These are phyloP conservation scores for Fusarium pseudoanthophilum DNA, from an alignment of 2,329 filamentous ascomycete species.

Conservation along the genomic window DNA sequence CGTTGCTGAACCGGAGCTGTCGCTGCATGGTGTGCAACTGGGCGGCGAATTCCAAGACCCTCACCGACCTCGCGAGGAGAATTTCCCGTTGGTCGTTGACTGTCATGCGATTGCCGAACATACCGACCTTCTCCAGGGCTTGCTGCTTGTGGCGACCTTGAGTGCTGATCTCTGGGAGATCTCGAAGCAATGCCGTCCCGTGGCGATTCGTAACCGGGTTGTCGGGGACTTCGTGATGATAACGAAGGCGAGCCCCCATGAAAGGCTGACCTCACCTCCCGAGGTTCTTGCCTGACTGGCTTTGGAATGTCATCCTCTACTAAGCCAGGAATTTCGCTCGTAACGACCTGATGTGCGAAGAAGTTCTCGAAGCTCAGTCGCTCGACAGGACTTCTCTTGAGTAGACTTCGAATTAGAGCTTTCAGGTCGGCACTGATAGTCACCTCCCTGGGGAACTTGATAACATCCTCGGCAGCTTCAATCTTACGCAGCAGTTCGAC, in stretches of 20 bases:
- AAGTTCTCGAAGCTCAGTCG: constrained; percentile 88
- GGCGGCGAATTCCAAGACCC: constrained; percentile 64
- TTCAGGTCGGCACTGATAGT: constrained; percentile 81
- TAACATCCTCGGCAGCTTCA: constrained; percentile 85
- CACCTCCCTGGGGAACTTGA: constrained; percentile 81
- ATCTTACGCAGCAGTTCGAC: constrained; percentile 94
- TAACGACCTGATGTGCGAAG: constrained; percentile 79
- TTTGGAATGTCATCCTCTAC: constrained; percentile 78
- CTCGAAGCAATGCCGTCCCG: constrained; percentile 50
- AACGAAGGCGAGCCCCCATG: constrained; percentile 46
- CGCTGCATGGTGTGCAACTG: constrained; percentile 57
- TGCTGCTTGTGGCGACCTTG: constrained; percentile 56
- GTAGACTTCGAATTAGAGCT: constrained; percentile 77
- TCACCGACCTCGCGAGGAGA: constrained; percentile 60
- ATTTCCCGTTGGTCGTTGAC: constrained; percentile 49
- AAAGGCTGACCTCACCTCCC: constrained; percentile 50
- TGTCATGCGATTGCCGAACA: constrained; percentile 44
- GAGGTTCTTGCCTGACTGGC: constrained; percentile 51
- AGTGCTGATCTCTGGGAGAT: constrained; percentile 56
- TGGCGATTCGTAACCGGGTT: constrained; percentile 51
- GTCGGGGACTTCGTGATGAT: constrained; percentile 49
- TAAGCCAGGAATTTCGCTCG: constrained; percentile 80
- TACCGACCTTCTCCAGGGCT: constrained; percentile 54
- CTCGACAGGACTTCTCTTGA: constrained; percentile 88
- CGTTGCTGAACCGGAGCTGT: constrained; percentile 60